phyloP scores from a whole-genome alignment of 495 filamentous ascomycete species.

The Talaromyces wortmannii region DNA sequence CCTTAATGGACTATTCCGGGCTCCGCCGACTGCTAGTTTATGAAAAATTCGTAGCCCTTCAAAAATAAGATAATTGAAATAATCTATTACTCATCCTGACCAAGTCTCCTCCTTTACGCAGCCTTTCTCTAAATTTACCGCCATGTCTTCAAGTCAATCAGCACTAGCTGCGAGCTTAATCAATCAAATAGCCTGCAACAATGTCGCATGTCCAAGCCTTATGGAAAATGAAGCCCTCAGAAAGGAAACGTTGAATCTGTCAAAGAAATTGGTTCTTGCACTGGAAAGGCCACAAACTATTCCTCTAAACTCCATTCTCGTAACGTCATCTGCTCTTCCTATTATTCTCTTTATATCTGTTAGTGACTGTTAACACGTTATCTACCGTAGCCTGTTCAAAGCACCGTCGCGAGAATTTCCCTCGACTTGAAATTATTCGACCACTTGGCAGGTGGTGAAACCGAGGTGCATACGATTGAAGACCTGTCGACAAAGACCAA shows the following conservation, averaged over 20 bases:
- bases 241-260: background rate
- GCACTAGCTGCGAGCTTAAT: background rate
- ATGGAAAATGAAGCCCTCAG: background rate
- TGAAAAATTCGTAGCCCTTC: too few species aligned
- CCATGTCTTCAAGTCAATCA: background rate
- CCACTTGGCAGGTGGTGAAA: background rate
- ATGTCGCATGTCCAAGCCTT: background rate
- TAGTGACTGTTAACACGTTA: background rate
- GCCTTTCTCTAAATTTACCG: background rate
- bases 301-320: background rate
- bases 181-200: background rate
- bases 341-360: background rate
- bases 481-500: slow-evolving; percentile 6
- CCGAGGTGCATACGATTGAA: slow-evolving; percentile 1
- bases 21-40: too few species aligned
- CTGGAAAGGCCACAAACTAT: background rate
- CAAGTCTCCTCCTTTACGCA: background rate
- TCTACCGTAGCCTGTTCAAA: slow-evolving; percentile 4
- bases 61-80: too few species aligned
- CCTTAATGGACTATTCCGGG: too few species aligned
- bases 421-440: slow-evolving; percentile 8
- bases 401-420: slow-evolving; percentile 5
- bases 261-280: background rate
- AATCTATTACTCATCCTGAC: too few species aligned
- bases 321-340: background rate